Percentiles rank a stretch among this genome's conserved stretches.
Evolutionary conservation across 2,329 filamentous ascomycete species (phyloP).

Genomic region (Aphanocladium album): DNA sequence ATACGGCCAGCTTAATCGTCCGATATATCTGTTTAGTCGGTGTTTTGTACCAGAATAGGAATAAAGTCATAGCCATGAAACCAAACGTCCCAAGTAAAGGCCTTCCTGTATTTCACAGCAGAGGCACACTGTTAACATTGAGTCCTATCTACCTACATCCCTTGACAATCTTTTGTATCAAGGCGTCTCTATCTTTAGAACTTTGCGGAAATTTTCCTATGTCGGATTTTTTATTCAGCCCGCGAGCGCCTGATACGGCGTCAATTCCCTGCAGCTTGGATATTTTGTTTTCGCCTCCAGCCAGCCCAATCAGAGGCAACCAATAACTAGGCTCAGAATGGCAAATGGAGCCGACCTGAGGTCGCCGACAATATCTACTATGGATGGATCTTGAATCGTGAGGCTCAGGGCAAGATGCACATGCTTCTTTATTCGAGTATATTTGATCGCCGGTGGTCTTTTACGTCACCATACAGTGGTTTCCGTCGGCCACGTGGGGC

Average conservation of each 20-base stretch:
- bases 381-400: too few species aligned
- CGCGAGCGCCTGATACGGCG: neutral
- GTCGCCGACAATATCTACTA: neutral
- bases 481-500: too few species aligned
- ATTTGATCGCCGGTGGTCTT: too few species aligned
- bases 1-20: neutral
- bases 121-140: too few species aligned
- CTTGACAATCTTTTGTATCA: too few species aligned
- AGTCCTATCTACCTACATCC: too few species aligned
- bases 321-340: neutral
- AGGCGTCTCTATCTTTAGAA: too few species aligned
- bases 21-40: neutral
- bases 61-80: neutral
- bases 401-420: too few species aligned
- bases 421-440: too few species aligned
- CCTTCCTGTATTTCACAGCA: too few species aligned
- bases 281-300: neutral
- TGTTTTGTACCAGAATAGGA: neutral
- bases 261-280: neutral
- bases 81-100: too few species aligned
- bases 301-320: neutral
- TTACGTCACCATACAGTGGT: too few species aligned
- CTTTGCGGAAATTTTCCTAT: neutral
- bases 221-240: neutral
- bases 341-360: neutral